Evolutionary conservation across 345 rosid genomes (phyloP), one percentile per base, ranked within the genome.

Genomic region (Firmiana major): DNA sequence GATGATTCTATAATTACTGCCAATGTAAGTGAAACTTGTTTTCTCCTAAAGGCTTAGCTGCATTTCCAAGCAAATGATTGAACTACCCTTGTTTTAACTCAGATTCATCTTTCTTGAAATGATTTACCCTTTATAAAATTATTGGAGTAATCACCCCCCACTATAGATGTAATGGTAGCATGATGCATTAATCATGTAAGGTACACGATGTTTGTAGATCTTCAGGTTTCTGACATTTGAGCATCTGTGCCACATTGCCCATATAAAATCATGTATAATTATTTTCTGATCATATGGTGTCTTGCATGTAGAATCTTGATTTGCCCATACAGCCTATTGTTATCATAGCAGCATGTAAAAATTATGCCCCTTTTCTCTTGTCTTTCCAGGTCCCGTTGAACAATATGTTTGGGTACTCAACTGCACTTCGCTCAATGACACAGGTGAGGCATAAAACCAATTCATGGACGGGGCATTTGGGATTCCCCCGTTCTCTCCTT

Each of bases 371-470:
- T 13, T 40, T 55, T 38, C 65, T 40, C 49, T 40, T 46, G 22
- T 71, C 64, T 49, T 72, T 78, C 62, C 83, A 96, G 97, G 98
- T 96, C 26, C 99, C 99, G 40, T 78, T 96, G 84, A 96, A 94
- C 88, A 96, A 94, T 74, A 96, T 94, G 99, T 96, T 96, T 78
- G 99, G 99, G 31, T 96, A 96, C 82, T 96, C 99, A 4, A 97
- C 99, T 8, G 55, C 97, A 7, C 97, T 97, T 54, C 93, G 98
- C 1, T 97, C 99, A 8, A 97, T 97, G 99, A 97, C 99, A 79
- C 99, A 92, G 89, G 98, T 92, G 60, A 46, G 49, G 24, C 36
- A 10, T 16, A 38, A 53, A 6, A 24, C 26, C 21, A 7, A 38
- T 28, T 64, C 40, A 7, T 31, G 19, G 34, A 17, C 24, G 19